Conservation (phyloP, 257 asterid genomes). For the Solanum bulbocastanum region DNA sequence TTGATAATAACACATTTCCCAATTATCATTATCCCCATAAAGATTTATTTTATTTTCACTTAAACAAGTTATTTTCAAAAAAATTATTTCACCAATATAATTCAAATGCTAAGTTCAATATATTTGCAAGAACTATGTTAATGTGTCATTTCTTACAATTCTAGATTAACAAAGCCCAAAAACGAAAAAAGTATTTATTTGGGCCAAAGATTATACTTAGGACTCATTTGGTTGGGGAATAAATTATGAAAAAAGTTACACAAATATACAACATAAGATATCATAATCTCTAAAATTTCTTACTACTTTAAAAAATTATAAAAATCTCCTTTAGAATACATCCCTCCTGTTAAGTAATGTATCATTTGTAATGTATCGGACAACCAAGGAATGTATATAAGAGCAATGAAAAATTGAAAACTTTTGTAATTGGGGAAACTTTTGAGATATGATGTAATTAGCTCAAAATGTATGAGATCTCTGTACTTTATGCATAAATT, state of each 20-base stretch:
- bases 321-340: too few relatives aligned
- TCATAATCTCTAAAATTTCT: neutral
- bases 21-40: neutral
- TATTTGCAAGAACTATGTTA: neutral
- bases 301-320: too few relatives aligned
- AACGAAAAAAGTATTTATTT: too few relatives aligned
- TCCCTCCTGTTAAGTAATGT: too few relatives aligned
- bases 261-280: fast-evolving
- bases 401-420: fast-evolving
- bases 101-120: neutral
- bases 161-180: neutral
- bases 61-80: too few relatives aligned
- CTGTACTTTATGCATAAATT: fast-evolving
- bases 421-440: too few relatives aligned
- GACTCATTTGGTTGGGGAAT: neutral
- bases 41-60: neutral
- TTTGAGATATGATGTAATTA: too few relatives aligned
- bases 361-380: too few relatives aligned
- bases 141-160: neutral
- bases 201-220: neutral
- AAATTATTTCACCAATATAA: neutral
- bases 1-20: neutral
- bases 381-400: neutral
- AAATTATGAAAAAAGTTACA: too few relatives aligned
- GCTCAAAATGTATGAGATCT: too few relatives aligned